Percentiles rank a stretch among this genome's conserved stretches.
Evolutionary conservation across 495 filamentous ascomycete species (phyloP).

Genomic region (Pseudomonodictys pantanalensis): DNA sequence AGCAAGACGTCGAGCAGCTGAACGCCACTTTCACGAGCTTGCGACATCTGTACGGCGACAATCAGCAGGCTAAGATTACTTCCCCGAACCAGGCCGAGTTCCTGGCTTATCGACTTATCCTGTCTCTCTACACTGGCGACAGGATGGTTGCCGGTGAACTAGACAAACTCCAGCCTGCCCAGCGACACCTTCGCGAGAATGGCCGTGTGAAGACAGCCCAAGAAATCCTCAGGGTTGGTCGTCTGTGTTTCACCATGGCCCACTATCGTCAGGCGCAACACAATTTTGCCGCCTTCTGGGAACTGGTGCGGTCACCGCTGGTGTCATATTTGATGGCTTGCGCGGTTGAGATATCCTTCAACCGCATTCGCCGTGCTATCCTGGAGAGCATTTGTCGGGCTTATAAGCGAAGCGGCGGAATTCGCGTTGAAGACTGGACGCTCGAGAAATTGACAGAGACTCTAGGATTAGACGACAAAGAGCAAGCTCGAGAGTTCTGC

Average conservation of each 20-base stretch:
- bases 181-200: constrained; percentile 52
- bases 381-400: constrained; percentile 65
- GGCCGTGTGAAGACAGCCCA: constrained; percentile 62
- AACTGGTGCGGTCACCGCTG: constrained; percentile 61
- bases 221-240: constrained; percentile 54
- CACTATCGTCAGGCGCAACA: constrained; percentile 58
- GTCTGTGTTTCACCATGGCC: too few relatives aligned
- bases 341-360: constrained; percentile 89
- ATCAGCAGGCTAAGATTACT: constrained; percentile 53
- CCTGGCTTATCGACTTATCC: constrained; percentile 81
- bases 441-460: constrained; percentile 61
- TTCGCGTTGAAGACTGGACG: constrained; percentile 69
- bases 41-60: constrained; percentile 70
- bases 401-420: constrained; percentile 47
- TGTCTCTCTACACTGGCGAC: constrained; percentile 71
- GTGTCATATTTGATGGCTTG: constrained; percentile 92
- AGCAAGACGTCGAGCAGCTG: constrained; percentile 91
- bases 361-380: constrained; percentile 69
- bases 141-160: constrained; percentile 67
- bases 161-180: constrained; percentile 70
- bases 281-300: constrained; percentile 71
- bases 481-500: constrained; percentile 67
- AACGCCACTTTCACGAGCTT: constrained; percentile 83
- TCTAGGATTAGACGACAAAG: constrained; percentile 70
- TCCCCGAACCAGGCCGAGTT: constrained; percentile 85